phyloP scores from a whole-genome alignment of 805 yeast species.

The Torulaspora delbrueckii region DNA sequence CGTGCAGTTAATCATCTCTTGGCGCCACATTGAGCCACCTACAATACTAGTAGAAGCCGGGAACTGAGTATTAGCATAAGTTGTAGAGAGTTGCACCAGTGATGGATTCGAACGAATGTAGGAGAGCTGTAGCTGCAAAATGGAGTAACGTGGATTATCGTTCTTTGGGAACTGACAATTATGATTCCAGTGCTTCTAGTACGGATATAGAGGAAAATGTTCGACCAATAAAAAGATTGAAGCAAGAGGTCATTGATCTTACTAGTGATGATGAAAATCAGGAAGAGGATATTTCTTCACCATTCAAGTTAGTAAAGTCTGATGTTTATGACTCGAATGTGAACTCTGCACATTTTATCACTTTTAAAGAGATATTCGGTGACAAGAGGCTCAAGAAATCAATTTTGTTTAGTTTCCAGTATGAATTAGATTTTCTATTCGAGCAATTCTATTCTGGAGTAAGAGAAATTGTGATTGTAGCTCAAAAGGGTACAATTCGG shows the following conservation, averaged over 20 bases:
- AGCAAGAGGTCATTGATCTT: constrained; percentile 14
- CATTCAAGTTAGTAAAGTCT: constrained; percentile 26
- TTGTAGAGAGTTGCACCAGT: neutral
- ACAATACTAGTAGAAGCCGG: neutral
- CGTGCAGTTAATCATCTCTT: neutral
- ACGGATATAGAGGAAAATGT: constrained; percentile 3
- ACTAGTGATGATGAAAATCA: constrained; percentile 4
- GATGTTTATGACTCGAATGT: constrained; percentile 18
- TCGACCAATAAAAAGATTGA: constrained; percentile 3
- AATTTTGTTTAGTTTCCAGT: constrained; percentile 47
- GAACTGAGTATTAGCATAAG: neutral
- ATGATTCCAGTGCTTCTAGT: constrained; percentile 3
- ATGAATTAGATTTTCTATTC: constrained; percentile 40
- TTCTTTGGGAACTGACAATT: neutral
- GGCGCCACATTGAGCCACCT: neutral
- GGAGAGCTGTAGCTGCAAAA: constrained; percentile 17
- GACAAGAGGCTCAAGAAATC: constrained; percentile 35
- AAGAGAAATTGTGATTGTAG: constrained; percentile 25
- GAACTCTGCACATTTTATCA: constrained; percentile 21
- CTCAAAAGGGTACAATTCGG: constrained; percentile 35
- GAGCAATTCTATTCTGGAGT: constrained; percentile 26
- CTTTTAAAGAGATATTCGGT: constrained; percentile 34
- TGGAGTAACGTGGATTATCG: constrained; percentile 18
- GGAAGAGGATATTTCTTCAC: neutral
- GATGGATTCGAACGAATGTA: constrained; percentile 13